Base-by-base conservation (phyloP, 371 early-diverging fungal genomes). In the Mortierella sp. region DNA sequence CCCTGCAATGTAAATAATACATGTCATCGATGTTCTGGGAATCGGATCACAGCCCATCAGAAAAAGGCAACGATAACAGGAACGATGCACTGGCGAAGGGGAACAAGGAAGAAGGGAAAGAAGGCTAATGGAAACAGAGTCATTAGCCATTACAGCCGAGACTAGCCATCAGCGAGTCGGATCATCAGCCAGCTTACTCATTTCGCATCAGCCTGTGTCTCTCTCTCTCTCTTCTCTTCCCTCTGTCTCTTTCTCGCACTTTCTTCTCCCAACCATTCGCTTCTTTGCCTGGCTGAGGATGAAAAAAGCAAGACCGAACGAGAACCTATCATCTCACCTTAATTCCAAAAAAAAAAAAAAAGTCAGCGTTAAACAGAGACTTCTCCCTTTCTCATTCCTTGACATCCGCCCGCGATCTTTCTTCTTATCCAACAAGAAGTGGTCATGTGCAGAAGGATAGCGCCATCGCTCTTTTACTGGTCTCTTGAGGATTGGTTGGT, bases 161-260 rank as follows among this genome's bases (percentile, higher is more conserved):
- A n/a, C n/a, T n/a, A n/a, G n/a, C n/a, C n/a, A n/a, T 61, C 61
- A 22, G 37, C 61, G 61, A 61, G 61, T 61, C 61, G 61, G 61
- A 61, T 61, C 61, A n/a, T 37, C 61, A 37, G 22, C 61, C 61
- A 61, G 34, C 19, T 14, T 19, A 14, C 8, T 19, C 58, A 58
- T 58, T 31, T 34, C 31, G 19, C 58, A 58, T 58, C 58, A 58
- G 58, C 58, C 58, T 34, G 29, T 29, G 19, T 24, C 19, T 55
- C 34, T 55, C 50, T 53, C 31, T 31, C 13, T 0, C 7, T 16
- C 29, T 16, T 29, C 55, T 34, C 16, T 31, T 52, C 10, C 26
- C 6, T 26, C 26, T 52, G n/a, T 8, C 7, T 8, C 6, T 61
- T 37, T 39, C 6, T 55, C 37, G n/a, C 48, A 6, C 31, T 48